Base-by-base conservation (phyloP, 139 green algal genomes). In the Haematococcus lacustris region DNA sequence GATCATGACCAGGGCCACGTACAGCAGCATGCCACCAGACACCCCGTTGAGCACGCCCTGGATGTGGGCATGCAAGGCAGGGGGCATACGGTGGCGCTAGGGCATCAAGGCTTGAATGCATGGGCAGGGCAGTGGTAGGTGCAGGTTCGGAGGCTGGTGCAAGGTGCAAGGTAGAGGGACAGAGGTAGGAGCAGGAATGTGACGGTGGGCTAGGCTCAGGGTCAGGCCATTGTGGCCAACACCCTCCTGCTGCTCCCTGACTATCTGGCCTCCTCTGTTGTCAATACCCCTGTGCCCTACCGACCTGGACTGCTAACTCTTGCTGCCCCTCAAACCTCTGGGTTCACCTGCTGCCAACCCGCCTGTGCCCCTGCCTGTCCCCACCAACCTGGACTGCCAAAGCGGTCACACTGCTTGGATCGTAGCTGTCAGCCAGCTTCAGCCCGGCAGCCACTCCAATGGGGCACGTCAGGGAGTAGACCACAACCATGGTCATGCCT, bases 391-490 rank as follows among this genome's bases (percentile, higher is more conserved):
- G n/a, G n/a, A n/a, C n/a, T n/a, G n/a, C n/a, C n/a, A n/a, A n/a
- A n/a, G n/a, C n/a, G n/a, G n/a, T n/a, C n/a, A n/a, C n/a, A n/a
- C 64, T 70, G 21, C 33, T 21, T 26, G 64, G 23, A 23, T 70
- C 64, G 38, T 70, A 70, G 25, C 37, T 28, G 21, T n/a, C 5
- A 23, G 64, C 64, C 30, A 70, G 32, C 3, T 38, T 17, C 3
- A 70, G 50, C 37, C 74, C 74, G 21, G 74, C 51, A 1, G 74
- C 74, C 23, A 79, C 66, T 34, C 74, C 74, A 33, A 74, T 40
- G n/a, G 74, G 74, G 40, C 51, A 70, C 0, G 74, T 79, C 6
- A 79, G 57, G 34, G 33, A 57, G 67, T 79, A 79, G 2, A 66
- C 38, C 1, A 66, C 17, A 0, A 79, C 32, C 74, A 79, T 71